Conservation (phyloP, 2,329 filamentous ascomycete species). For the Botryotinia convoluta region DNA sequence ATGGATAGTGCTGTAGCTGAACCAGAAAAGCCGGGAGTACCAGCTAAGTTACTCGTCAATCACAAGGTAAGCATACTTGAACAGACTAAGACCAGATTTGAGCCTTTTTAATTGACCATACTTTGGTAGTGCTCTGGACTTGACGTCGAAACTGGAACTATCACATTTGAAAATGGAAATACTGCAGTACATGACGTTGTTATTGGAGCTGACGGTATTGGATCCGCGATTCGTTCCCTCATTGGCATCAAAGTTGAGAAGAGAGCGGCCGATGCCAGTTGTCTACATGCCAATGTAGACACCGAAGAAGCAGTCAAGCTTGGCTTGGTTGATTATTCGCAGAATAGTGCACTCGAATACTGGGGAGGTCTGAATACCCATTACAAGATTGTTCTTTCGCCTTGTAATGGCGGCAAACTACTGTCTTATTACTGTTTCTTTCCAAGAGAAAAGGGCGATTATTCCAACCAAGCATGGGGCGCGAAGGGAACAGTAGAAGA, state of each 20-base stretch:
- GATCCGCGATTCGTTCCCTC: slow-evolving; percentile 56
- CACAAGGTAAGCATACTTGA: slow-evolving; percentile 44
- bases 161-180: slow-evolving; percentile 41
- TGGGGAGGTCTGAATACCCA: slow-evolving; percentile 65
- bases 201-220: slow-evolving; percentile 51
- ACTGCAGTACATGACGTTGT: slow-evolving; percentile 37
- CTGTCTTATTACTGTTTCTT: slow-evolving; percentile 72
- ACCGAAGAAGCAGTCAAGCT: slow-evolving; percentile 58
- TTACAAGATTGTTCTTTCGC: slow-evolving; percentile 69
- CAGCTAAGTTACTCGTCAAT: slow-evolving; percentile 55
- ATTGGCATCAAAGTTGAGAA: slow-evolving; percentile 59
- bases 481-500: slow-evolving; percentile 54
- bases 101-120: neutral
- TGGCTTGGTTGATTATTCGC: slow-evolving; percentile 61
- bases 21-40: slow-evolving; percentile 50
- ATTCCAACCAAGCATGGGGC: slow-evolving; percentile 58
- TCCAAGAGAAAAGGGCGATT: slow-evolving; percentile 57
- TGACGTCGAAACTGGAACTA: slow-evolving; percentile 48
- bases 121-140: slow-evolving; percentile 36
- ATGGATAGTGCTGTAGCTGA: slow-evolving; percentile 57
- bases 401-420: slow-evolving; percentile 63
- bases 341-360: slow-evolving; percentile 62
- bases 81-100: slow-evolving; percentile 30
- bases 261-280: slow-evolving; percentile 58
- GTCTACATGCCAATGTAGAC: slow-evolving; percentile 62